These are phyloP conservation scores for Buddleja alternifolia DNA, from an alignment of 257 asterid genomes.

Conservation along the genomic window DNA sequence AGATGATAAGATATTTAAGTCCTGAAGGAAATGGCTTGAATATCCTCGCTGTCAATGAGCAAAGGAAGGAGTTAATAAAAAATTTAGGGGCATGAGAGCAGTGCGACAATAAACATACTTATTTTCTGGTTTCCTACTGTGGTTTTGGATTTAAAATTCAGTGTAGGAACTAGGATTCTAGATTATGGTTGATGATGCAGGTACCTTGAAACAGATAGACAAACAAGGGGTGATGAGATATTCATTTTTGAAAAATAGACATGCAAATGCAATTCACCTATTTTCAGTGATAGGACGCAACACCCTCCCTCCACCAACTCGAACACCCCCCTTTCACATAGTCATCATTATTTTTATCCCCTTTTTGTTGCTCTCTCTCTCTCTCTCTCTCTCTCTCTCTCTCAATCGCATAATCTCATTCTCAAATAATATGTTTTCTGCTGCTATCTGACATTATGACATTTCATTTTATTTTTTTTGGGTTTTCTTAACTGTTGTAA, in stretches of 20 bases:
- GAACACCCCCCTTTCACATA: background rate
- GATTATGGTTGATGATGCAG: background rate
- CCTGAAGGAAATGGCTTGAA: background rate
- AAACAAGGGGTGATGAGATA: background rate
- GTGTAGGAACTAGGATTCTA: background rate
- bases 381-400: background rate
- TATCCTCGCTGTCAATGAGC: background rate
- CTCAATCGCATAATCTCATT: background rate
- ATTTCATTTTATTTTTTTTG: no score
- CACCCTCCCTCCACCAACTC: no score
- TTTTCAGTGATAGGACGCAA: no score
- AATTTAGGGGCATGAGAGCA: background rate
- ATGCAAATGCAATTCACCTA: background rate
- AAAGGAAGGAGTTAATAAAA: background rate
- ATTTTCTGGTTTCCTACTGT: no score
- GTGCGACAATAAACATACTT: background rate
- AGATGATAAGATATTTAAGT: background rate
- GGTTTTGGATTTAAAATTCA: no score
- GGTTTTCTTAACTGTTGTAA: background rate
- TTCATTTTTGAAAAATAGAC: background rate
- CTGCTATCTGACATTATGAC: conserved; percentile 2
- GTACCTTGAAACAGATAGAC: no score
- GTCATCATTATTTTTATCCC: background rate
- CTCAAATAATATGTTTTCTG: background rate
- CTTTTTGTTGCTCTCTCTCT: conserved; percentile 1